phyloP scores from a whole-genome alignment of 495 filamentous ascomycete species.

The Xylaria bambusicola region DNA sequence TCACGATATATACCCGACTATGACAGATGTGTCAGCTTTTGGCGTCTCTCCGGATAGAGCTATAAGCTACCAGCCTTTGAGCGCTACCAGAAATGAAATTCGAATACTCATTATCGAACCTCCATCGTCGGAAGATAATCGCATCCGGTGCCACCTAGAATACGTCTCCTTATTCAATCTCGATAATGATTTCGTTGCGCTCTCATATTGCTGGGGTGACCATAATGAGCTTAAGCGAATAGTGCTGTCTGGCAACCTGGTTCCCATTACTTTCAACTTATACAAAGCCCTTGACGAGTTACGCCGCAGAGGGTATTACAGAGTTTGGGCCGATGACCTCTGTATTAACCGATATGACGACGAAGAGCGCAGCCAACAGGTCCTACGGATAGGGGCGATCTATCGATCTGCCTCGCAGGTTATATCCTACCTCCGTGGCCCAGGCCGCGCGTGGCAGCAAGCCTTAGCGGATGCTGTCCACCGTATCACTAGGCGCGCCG shows the following conservation, averaged over 20 bases:
- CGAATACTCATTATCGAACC: constrained; percentile 13
- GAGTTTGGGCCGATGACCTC: constrained; percentile 23
- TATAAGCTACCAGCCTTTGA: constrained; percentile 6
- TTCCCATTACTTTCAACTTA: constrained; percentile 7
- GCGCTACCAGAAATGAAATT: constrained; percentile 8
- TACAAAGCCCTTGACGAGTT: constrained; percentile 12
- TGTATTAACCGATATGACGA: constrained; percentile 26
- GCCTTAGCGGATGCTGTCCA: constrained; percentile 3
- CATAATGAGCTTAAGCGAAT: constrained; percentile 2
- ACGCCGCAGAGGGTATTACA: neutral
- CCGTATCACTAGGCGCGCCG: neutral
- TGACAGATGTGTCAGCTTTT: constrained; percentile 8
- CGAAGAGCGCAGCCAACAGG: constrained; percentile 22
- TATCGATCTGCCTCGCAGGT: constrained; percentile 10
- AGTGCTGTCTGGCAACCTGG: neutral
- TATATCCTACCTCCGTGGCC: constrained; percentile 1
- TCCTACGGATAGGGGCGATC: constrained; percentile 17
- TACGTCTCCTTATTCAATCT: constrained; percentile 9
- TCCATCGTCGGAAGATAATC: neutral
- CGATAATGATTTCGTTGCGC: constrained; percentile 12
- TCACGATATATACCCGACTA: neutral
- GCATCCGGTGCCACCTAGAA: constrained; percentile 5
- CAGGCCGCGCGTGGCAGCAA: neutral
- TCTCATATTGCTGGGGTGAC: constrained; percentile 17
- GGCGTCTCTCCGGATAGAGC: constrained; percentile 2